These are phyloP conservation scores for Chamaecrista fasciculata DNA, from an alignment of 306 rosid species.

Conservation along the genomic window DNA sequence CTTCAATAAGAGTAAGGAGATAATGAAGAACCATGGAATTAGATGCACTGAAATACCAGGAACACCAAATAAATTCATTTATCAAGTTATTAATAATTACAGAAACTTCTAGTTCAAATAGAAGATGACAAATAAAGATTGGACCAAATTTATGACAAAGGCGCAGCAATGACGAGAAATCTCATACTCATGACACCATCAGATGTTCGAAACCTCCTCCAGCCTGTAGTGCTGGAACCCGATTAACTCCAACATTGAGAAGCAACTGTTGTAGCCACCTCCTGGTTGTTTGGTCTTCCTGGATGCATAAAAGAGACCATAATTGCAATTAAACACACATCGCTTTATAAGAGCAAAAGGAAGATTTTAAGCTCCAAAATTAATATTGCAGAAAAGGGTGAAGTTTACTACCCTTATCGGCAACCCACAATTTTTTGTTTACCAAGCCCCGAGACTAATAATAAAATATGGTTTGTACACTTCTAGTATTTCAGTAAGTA, in stretches of 20 bases:
- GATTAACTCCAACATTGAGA: slow-evolving; percentile 62
- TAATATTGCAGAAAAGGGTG: background rate
- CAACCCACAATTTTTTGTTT: background rate
- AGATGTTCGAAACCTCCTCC: slow-evolving; percentile 88
- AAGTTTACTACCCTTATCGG: background rate
- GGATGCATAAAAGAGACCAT: slow-evolving; percentile 24
- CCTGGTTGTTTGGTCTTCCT: slow-evolving; percentile 92
- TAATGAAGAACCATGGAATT: background rate
- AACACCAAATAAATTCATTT: background rate
- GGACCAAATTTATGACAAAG: background rate
- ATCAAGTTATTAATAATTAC: slow-evolving; percentile 15
- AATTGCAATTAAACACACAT: slow-evolving; percentile 7
- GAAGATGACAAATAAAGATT: background rate
- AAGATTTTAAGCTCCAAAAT: slow-evolving; percentile 6
- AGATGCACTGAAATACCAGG: background rate
- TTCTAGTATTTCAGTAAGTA: background rate
- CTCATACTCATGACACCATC: slow-evolving; percentile 49
- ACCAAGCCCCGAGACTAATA: background rate
- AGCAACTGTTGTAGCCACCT: slow-evolving; percentile 92
- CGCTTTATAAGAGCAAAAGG: background rate
- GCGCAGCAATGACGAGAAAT: slow-evolving; percentile 11
- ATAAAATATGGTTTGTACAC: background rate
- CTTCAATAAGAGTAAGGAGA: background rate
- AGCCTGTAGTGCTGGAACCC: slow-evolving; percentile 76
- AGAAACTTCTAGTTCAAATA: background rate